Conservation (phyloP, 805 yeast species). For the Metschnikowia gruessii region DNA sequence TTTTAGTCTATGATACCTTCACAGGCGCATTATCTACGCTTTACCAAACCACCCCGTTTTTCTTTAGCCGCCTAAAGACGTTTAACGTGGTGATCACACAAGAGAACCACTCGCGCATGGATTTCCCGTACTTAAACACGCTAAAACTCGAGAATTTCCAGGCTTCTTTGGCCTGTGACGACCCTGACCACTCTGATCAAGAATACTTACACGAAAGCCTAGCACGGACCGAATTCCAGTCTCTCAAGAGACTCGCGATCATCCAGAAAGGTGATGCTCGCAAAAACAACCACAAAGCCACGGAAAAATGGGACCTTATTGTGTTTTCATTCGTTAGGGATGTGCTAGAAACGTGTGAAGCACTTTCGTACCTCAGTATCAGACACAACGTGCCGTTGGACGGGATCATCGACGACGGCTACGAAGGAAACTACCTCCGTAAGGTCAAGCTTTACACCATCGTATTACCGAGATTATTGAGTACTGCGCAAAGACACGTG, state of each 20-base stretch:
- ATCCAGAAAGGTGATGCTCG: constrained; percentile 30
- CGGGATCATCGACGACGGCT: constrained; percentile 51
- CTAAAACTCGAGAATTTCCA: constrained; percentile 31
- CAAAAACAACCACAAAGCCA: constrained; percentile 35
- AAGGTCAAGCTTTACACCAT: constrained; percentile 51
- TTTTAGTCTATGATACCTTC: constrained; percentile 5
- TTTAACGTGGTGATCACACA: constrained; percentile 28
- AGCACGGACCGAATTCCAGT: constrained; percentile 31
- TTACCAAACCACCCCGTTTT: constrained; percentile 13
- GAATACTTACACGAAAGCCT: constrained; percentile 44
- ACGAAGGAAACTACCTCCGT: constrained; percentile 70
- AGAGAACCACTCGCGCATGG: constrained; percentile 7
- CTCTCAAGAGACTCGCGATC: constrained; percentile 36
- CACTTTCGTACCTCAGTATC: constrained; percentile 45
- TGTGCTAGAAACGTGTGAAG: constrained; percentile 25
- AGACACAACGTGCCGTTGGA: constrained; percentile 57
- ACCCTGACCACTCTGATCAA: constrained; percentile 34
- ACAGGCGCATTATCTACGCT: constrained; percentile 9
- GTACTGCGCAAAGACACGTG: constrained; percentile 26
- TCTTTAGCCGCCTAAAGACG: constrained; percentile 17
- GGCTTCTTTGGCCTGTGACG: constrained; percentile 53
- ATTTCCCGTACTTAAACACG: constrained; percentile 23
- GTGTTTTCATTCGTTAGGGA: constrained; percentile 34
- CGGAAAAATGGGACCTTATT: constrained; percentile 52
- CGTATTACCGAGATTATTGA: constrained; percentile 42